Evolutionary conservation across 306 rosid genomes (phyloP).

Genomic region (Senna tora): DNA sequence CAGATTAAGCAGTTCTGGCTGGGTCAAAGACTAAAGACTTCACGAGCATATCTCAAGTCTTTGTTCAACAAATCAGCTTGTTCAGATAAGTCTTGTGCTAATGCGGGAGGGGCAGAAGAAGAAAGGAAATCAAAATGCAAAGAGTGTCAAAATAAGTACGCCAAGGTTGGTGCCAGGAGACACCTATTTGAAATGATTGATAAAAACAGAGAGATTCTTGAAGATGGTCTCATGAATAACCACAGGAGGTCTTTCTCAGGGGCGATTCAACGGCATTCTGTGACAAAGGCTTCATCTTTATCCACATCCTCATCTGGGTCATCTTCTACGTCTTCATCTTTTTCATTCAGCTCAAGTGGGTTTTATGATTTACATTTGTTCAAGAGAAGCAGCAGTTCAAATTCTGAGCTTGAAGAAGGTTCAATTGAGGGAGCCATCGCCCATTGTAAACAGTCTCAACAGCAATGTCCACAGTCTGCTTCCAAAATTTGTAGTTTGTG

Average conservation of each 20-base stretch:
- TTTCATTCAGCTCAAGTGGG: constrained; percentile 71
- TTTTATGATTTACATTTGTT: constrained; percentile 58
- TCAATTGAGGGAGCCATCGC: constrained; percentile 96
- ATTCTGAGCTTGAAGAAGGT: constrained; percentile 62
- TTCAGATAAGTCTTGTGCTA: constrained; percentile 55
- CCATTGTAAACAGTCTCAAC: constrained; percentile 83
- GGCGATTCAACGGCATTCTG: constrained; percentile 63
- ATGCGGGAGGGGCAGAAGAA: constrained; percentile 31
- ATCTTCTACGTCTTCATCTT: constrained; percentile 80
- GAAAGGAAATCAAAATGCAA: constrained; percentile 36
- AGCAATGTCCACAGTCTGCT: constrained; percentile 41
- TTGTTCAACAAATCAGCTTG: constrained; percentile 70
- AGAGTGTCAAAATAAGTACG: constrained; percentile 45
- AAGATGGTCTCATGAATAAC: constrained; percentile 48
- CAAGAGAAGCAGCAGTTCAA: constrained; percentile 75
- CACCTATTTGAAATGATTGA: constrained; percentile 55
- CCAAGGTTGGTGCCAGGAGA: constrained; percentile 50
- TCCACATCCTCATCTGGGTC: constrained; percentile 77
- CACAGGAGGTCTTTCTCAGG: constrained; percentile 86
- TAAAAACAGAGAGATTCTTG: constrained; percentile 51
- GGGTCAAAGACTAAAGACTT: constrained; percentile 67
- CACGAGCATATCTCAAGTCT: constrained; percentile 68
- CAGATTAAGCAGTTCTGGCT: constrained; percentile 63
- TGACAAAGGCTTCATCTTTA: constrained; percentile 48
- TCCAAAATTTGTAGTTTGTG: constrained; percentile 47